Percentiles rank a stretch among this genome's conserved stretches.
phyloP scores from a whole-genome alignment of 1,284 basidiomycete genomes.

The Cutaneotrichosporon arboriforme region DNA sequence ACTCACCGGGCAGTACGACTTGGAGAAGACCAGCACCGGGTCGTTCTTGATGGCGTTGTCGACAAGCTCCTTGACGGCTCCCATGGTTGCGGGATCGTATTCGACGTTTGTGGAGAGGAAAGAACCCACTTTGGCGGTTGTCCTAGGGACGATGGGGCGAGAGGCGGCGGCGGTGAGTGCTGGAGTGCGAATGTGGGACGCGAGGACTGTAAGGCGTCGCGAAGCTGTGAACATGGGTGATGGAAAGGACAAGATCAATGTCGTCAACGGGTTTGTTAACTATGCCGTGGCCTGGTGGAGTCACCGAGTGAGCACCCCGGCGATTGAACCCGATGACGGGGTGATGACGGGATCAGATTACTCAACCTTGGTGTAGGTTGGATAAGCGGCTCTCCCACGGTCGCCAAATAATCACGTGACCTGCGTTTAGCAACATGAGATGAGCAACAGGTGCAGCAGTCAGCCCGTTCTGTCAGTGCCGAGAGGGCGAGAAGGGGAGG shows the following conservation, averaged over 20 bases:
- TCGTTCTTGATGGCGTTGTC: conserved; percentile 44
- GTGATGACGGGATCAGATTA: too few species aligned
- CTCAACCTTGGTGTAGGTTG: too few species aligned
- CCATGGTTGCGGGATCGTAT: conserved; percentile 27
- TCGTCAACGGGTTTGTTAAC: neutral
- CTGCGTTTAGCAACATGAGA: too few species aligned
- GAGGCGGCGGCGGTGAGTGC: neutral
- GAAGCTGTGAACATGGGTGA: conserved; percentile 25
- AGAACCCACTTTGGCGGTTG: conserved; percentile 43
- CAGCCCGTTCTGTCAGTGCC: too few species aligned
- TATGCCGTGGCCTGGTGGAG: too few species aligned
- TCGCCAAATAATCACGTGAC: too few species aligned
- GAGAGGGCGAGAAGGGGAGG: too few species aligned
- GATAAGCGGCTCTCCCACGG: too few species aligned
- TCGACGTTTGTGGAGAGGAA: conserved; percentile 30
- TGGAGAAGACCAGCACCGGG: conserved; percentile 45
- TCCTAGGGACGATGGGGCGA: neutral
- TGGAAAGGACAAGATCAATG: neutral
- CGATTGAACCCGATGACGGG: too few species aligned
- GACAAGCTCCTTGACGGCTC: conserved; percentile 37
- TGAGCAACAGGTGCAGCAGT: too few species aligned
- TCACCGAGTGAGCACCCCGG: too few species aligned
- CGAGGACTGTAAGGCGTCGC: conserved; percentile 24
- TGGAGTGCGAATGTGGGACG: conserved; percentile 16
- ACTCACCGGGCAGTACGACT: conserved; percentile 48